Base-by-base conservation (phyloP, 805 yeast genomes). In the Pachysolen tannophilus region DNA sequence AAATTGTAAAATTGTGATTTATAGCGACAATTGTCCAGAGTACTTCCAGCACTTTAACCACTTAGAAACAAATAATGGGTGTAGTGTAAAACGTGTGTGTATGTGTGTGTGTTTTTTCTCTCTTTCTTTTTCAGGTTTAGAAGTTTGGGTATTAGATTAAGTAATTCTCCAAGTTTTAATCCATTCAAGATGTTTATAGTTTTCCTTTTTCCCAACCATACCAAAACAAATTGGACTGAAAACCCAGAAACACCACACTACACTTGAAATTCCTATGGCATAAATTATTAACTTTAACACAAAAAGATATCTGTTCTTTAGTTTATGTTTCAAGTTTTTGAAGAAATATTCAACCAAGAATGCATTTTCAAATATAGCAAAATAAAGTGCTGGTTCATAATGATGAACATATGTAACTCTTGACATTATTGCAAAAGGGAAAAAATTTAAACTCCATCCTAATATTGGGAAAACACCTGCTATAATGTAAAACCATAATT, bases 341-440 rank as follows among this genome's bases (percentile, higher is more conserved):
- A 69, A 54, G 35, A 62, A 49, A 26, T 61, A 57, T 43, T 78
- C 85, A 28, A 76, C 52, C 37, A 68, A 57, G 52, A 73, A 78
- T 5, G 71, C 69, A 33, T 69, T 53, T 26, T 74, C 72, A 36
- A 76, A 56, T 57, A 79, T 61, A 33, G 97, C 97, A 64, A 90
- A 90, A 61, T 83, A 90, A 43, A 88, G 69, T 1, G 97, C 95
- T 10, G 98, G 98, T 46, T 87, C 74, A 59, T 90, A 90, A 58
- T 90, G 98, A 61, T 90, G 98, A 23, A 90, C 92, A 56, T 92
- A 90, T 2, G 95, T 87, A 38, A 92, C 97, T 66, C 98, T 82
- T 9, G 94, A 87, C 98, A 90, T 90, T 40, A 86, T 60, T 21
- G 82, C 74, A 60, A 90, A 90, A 23, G 98, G 97, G 50, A 83